Evolutionary conservation across 2,329 filamentous ascomycete species (phyloP), one percentile per base, ranked within the genome.

Genomic region (Curvularia lunata): DNA sequence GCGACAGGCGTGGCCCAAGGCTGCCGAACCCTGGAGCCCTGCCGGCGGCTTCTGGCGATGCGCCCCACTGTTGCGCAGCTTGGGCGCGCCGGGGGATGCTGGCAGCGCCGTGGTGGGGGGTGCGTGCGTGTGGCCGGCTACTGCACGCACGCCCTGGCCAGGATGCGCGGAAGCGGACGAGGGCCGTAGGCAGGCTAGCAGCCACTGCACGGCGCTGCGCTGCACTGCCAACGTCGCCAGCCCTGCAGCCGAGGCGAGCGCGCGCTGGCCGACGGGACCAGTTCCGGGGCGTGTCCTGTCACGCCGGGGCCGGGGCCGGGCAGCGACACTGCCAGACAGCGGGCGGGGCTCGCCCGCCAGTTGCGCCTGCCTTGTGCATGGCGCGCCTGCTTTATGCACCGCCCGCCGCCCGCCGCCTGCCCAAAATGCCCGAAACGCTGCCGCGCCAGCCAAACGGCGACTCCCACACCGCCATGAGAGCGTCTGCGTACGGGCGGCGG

Each of bases 161-260:
- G 52, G 63, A 71, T 64, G 64, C 66, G 71, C 70, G 70, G 71
- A 74, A 74, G 64, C 67, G 68, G 69, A 64, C 51, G 51, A 54
- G 10, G 18, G 38, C 38, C 38, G 10, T 32, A 3, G 30, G 10
- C 30, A 13, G 9, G 30, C 30, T 32, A 32, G 30, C 30, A 32
- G 30, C 30, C 13, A 12, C 30, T 5, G 12, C 10, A 10, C 67
- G 62, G 27, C 51, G 19, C 12, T n/a, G n/a, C n/a, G n/a, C n/a
- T n/a, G 25, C 25, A 37, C 47, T 18, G 57, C 57, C 59, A 56
- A 54, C 63, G 64, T 59, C 54, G 54, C 48, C 62, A 45, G 55
- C 58, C 61, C 52, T 64, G 64, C 58, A 54, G 59, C 48, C 38
- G 56, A 59, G 52, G 58, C 32, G 32, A n/a, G 13, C n/a, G 32